Evolutionary conservation across 2,329 filamentous ascomycete species (phyloP).

Genomic region (Fusarium neocosmosporiellum): DNA sequence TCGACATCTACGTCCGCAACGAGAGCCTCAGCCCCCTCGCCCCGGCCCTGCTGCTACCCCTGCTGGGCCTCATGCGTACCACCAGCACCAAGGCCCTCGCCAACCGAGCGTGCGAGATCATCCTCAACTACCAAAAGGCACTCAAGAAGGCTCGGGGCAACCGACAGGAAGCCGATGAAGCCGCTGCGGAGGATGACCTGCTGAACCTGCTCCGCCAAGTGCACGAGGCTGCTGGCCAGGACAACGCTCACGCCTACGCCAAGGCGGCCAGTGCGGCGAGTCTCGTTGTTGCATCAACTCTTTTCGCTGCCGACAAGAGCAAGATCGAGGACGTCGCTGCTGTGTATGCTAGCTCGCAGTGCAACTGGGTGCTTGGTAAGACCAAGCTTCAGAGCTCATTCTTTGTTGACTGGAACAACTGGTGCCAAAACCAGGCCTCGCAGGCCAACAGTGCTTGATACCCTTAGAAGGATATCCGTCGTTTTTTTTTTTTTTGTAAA

Average conservation of each 20-base stretch:
- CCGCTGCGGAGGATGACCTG: conserved; percentile 58
- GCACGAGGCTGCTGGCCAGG: conserved; percentile 74
- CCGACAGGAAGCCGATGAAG: conserved; percentile 50
- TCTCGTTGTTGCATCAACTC: conserved; percentile 71
- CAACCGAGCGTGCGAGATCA: conserved; percentile 76
- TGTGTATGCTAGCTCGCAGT: conserved; percentile 73
- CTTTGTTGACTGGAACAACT: conserved; percentile 80
- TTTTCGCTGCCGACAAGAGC: conserved; percentile 66
- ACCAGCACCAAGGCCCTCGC: conserved; percentile 81
- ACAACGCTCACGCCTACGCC: conserved; percentile 76
- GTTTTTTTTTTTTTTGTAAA: conserved; percentile 13
- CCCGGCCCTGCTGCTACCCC: conserved; percentile 77
- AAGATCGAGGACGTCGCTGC: conserved; percentile 66
- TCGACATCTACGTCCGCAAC: conserved; percentile 86
- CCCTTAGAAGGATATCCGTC: conserved; percentile 3
- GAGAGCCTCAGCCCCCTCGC: conserved; percentile 76
- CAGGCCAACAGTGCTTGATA: conserved; percentile 43
- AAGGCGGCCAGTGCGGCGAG: conserved; percentile 80
- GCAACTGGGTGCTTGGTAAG: conserved; percentile 66
- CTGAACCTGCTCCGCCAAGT: conserved; percentile 72
- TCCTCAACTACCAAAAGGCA: conserved; percentile 77
- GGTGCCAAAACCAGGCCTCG: conserved; percentile 67
- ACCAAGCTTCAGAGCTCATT: conserved; percentile 72
- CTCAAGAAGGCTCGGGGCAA: conserved; percentile 65
- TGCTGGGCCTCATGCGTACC: conserved; percentile 80